Conservation (phyloP, 805 yeast species). For the Ascoidea asiatica region DNA sequence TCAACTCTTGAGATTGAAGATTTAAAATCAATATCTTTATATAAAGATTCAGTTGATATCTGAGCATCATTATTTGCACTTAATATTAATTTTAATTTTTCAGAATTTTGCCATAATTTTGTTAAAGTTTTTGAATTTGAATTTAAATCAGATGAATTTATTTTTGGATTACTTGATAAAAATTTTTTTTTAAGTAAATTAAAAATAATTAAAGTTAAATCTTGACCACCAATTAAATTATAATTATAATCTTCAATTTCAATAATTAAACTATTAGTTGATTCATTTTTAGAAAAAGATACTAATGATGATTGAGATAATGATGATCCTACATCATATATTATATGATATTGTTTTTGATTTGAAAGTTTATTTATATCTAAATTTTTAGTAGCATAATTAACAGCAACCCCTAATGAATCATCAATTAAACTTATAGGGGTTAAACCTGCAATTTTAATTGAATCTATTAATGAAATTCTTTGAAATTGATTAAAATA, state of each 20-base stretch:
- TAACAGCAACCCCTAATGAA: conserved; percentile 83
- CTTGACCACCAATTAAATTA: conserved; percentile 60
- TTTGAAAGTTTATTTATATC: conserved; percentile 15
- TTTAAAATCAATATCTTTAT: conserved; percentile 63
- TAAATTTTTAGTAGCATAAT: conserved; percentile 44
- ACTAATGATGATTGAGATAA: conserved; percentile 81
- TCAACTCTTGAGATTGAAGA: conserved; percentile 62
- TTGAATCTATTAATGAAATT: conserved; percentile 58
- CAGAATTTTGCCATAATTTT: conserved; percentile 70
- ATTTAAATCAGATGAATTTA: conserved; percentile 24
- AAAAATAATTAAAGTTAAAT: conserved; percentile 53
- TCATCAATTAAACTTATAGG: conserved; percentile 63
- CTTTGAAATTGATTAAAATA: conserved; percentile 54
- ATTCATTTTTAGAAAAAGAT: conserved; percentile 34
- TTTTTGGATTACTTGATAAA: conserved; percentile 26
- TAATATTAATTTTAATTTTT: conserved; percentile 72
- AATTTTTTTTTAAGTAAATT: conserved; percentile 50
- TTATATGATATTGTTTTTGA: conserved; percentile 45
- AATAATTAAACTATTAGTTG: conserved; percentile 28
- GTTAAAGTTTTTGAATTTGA: conserved; percentile 45
- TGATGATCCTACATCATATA: conserved; percentile 90
- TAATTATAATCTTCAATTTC: conserved; percentile 63
- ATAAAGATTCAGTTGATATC: conserved; percentile 65
- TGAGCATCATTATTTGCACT: conserved; percentile 78
- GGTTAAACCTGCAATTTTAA: conserved; percentile 51